Base-by-base conservation (phyloP, 192 early-diverging fungal species). In the Linnemannia zychae region DNA sequence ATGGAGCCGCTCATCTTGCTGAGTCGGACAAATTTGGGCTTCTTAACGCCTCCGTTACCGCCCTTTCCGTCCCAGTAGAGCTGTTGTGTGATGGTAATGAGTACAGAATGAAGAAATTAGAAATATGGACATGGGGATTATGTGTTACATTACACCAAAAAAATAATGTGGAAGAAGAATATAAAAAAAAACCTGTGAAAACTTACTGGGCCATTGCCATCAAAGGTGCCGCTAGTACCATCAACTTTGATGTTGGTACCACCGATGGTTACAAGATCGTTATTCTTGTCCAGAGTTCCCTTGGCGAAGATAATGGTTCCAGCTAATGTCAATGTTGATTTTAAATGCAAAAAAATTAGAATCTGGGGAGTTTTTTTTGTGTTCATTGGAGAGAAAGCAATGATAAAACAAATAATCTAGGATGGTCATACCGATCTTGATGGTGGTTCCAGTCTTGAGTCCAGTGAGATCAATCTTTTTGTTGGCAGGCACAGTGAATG, bases 61-160 rank as follows among this genome's bases (percentile, higher is more conserved):
- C 88, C 88, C 60, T 89, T 89, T 7, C 88, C 89, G 33, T 89
- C 88, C 85, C 84, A 89, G 74, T 81, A 90, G 37, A 63, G n/a
- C 77, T 78, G 28, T 28, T 67, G 71, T 33, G 31, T 50, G 53
- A 24, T n/a, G 33, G 11, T 47, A 77, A 53, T 50, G 37, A 24
- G 37, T 50, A 36, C 22, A 48, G n/a, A 67, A 17, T 37, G 17
- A 20, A 13, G 22, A 65, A 60, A 65, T 44, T n/a, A 66, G 24
- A n/a, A n/a, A n/a, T n/a, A n/a, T n/a, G 47, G 44, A 7, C 69
- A 72, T 40, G 53, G 47, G n/a, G 67, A 53, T 24, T 24, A 36
- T 52, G 77, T 24, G 20, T 49, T 28, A 44, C 49, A 24, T 68
- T 52, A 34, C 52, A 22, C 1, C n/a, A n/a, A 78, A 71, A 44